A percentile compares a stretch with the other conserved stretches of the same genome.
Conservation (phyloP, 352 stramenopile genomes). For the Salisapilia sapeloensis region DNA sequence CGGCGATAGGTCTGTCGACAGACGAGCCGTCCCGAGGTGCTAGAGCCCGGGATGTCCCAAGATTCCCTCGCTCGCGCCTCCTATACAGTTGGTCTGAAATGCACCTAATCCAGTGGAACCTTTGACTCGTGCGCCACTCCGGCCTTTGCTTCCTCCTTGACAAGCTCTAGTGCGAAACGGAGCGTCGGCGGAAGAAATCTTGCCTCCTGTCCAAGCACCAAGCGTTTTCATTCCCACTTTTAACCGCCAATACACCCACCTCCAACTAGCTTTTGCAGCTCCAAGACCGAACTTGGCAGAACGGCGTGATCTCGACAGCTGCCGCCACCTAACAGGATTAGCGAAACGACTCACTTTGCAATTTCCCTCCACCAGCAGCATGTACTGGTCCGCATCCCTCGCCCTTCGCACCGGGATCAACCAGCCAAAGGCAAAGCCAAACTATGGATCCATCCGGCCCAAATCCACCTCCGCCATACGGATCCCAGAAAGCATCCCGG, state of each 20-base stretch:
- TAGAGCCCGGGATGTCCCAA: no score
- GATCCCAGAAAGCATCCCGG: slow-evolving; percentile 59
- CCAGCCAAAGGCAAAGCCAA: slow-evolving; percentile 9
- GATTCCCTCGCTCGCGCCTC: no score
- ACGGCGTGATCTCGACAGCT: neutral
- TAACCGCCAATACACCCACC: neutral
- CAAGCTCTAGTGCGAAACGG: no score
- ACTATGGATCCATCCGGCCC: slow-evolving; percentile 51
- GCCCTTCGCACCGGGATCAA: slow-evolving; percentile 28
- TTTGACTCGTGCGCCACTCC: no score
- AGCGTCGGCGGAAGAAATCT: no score
- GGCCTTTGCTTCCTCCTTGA: no score
- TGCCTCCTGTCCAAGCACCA: neutral
- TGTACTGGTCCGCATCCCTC: slow-evolving; percentile 63
- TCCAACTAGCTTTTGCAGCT: slow-evolving; percentile 1
- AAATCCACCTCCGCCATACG: slow-evolving; percentile 18
- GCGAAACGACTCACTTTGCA: neutral
- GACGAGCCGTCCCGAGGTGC: no score
- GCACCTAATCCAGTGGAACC: no score
- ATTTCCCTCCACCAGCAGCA: slow-evolving; percentile 9
- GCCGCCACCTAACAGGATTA: neutral
- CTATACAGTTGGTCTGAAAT: no score
- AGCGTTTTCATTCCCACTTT: neutral
- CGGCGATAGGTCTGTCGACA: no score
- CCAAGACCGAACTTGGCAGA: neutral